phyloP scores from a whole-genome alignment of 805 yeast genomes.

The Cyberlindnera mississippiensis region DNA sequence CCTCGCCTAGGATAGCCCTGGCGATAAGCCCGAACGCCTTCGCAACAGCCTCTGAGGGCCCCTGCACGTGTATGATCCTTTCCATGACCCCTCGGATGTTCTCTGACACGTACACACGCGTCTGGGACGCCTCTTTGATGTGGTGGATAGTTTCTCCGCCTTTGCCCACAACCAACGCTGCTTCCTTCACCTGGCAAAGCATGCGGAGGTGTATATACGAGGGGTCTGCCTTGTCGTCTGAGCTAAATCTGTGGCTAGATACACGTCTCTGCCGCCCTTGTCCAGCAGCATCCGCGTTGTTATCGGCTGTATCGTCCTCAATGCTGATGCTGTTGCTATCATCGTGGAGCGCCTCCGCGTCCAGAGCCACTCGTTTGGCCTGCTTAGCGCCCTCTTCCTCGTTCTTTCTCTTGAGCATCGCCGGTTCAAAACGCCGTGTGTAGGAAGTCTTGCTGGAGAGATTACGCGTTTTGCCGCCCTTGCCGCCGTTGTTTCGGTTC shows the following conservation, averaged over 20 bases:
- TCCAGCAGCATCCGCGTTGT: too few species aligned
- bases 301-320: slow-evolving; percentile 11
- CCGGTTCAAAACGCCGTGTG: not conserved
- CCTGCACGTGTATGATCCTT: slow-evolving; percentile 69
- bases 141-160: slow-evolving; percentile 72
- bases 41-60: slow-evolving; percentile 74
- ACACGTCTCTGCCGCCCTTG: slow-evolving; percentile 8
- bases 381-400: slow-evolving; percentile 44
- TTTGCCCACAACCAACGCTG: slow-evolving; percentile 71
- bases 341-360: slow-evolving; percentile 49
- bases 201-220: slow-evolving; percentile 66
- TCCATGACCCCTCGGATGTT: slow-evolving; percentile 69
- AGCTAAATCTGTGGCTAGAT: slow-evolving; percentile 30
- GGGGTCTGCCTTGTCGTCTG: slow-evolving; percentile 47
- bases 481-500: too few species aligned
- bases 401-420: slow-evolving; percentile 56
- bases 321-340: slow-evolving; percentile 4
- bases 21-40: slow-evolving; percentile 75
- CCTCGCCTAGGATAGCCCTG: slow-evolving; percentile 62
- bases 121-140: slow-evolving; percentile 58
- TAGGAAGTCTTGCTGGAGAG: too few species aligned
- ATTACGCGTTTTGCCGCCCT: too few species aligned
- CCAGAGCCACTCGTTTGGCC: slow-evolving; percentile 67
- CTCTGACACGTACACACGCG: slow-evolving; percentile 68
- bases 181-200: slow-evolving; percentile 73